phyloP scores from a whole-genome alignment of 2,329 filamentous ascomycete species.

The Lasiodiplodia sp. region DNA sequence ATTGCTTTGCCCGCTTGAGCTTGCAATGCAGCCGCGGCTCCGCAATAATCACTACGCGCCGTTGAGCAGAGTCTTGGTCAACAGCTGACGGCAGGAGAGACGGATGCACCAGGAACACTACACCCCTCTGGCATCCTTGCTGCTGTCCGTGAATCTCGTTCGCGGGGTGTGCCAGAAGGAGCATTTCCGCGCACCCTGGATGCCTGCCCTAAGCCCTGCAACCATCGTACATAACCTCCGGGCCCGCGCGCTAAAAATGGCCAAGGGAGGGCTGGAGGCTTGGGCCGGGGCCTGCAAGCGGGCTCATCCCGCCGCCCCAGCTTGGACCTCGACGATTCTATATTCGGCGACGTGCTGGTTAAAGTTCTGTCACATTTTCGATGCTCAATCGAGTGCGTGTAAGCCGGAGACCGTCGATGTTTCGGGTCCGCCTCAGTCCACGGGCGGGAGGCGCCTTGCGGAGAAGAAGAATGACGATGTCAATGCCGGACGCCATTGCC shows the following conservation, averaged over 20 bases:
- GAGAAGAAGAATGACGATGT: not conserved
- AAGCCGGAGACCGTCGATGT: conserved; percentile 27
- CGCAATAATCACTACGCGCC: not conserved
- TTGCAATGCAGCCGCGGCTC: conserved; percentile 22
- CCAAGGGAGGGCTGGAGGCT: conserved; percentile 30
- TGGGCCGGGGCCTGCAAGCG: conserved; percentile 37
- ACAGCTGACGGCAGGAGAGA: conserved; percentile 19
- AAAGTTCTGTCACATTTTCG: conserved; percentile 27
- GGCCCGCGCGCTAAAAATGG: conserved; percentile 13
- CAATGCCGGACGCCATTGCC: conserved; percentile 21
- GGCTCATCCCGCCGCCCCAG: conserved; percentile 39
- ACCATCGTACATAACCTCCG: not conserved
- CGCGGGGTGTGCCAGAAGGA: conserved; percentile 10
- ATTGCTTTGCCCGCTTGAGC: conserved; percentile 24
- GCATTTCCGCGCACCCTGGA: conserved; percentile 18
- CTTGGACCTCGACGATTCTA: not conserved
- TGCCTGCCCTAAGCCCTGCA: conserved; percentile 20
- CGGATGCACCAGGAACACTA: conserved; percentile 23
- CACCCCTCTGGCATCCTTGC: not conserved
- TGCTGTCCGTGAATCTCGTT: not conserved
- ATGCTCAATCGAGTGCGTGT: conserved; percentile 19
- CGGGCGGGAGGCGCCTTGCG: conserved; percentile 24
- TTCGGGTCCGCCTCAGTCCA: conserved; percentile 26
- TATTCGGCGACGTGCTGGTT: conserved; percentile 22
- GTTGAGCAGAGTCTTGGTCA: not conserved